Evolutionary conservation across 78 protist genomes (phyloP).

Genomic region (Tieghemostelium lacteum): DNA sequence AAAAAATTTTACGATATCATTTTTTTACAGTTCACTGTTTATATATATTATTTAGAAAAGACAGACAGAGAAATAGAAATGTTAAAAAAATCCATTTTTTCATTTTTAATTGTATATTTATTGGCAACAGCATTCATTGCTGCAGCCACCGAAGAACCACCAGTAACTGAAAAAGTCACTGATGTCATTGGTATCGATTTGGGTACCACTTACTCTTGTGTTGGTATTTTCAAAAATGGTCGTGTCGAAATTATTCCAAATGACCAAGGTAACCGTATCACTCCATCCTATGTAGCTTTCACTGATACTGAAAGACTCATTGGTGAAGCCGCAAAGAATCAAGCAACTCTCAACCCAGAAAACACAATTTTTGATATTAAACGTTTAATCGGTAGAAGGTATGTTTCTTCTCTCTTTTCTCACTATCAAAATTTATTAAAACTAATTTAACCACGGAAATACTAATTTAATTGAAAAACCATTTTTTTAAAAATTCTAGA

Average conservation of each 20-base stretch:
- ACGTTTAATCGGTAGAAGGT: slow-evolving; percentile 98
- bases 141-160: no score
- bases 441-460: slow-evolving; percentile 62
- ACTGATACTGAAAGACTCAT: slow-evolving; percentile 92
- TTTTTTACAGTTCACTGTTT: no score
- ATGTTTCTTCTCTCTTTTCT: no score
- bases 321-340: slow-evolving; percentile 97
- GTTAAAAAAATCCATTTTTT: no score
- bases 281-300: slow-evolving; percentile 97
- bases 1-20: no score
- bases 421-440: slow-evolving; percentile 60
- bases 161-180: no score
- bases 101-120: no score
- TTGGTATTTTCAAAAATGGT: slow-evolving; percentile 88
- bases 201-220: slow-evolving; percentile 96
- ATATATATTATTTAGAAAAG: no score
- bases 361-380: slow-evolving; percentile 98
- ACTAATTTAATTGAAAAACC: slow-evolving; percentile 86
- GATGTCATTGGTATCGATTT: no score
- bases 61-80: no score
- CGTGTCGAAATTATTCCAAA: slow-evolving; percentile 95
- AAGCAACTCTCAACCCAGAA: slow-evolving; percentile 96
- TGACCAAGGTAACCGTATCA: slow-evolving; percentile 95
- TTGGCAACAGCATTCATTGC: no score
- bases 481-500: slow-evolving; percentile 36